A percentile compares a stretch with the other conserved stretches of the same genome.
Evolutionary conservation across 2,329 filamentous ascomycete genomes (phyloP).

Genomic region (Aspergillus sp.): DNA sequence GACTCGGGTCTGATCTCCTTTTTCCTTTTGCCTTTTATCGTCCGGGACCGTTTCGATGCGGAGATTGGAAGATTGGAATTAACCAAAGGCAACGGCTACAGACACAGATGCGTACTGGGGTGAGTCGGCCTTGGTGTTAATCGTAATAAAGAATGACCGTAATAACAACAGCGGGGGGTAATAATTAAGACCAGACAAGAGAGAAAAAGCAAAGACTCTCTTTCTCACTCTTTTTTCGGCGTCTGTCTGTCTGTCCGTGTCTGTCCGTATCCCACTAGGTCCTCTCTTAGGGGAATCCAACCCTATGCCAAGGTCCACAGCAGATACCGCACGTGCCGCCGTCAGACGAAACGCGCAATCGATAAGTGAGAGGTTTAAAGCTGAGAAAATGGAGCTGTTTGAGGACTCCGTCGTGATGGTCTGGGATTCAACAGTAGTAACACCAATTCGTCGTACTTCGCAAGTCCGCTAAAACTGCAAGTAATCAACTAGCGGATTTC

Average conservation of each 20-base stretch:
- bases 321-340: slow-evolving; percentile 1
- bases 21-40: background rate
- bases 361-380: background rate
- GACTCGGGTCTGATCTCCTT: background rate
- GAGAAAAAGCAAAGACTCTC: too few relatives aligned
- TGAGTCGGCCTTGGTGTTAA: too few relatives aligned
- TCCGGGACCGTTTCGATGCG: background rate
- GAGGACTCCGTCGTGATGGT: background rate
- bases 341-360: background rate
- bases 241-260: too few relatives aligned
- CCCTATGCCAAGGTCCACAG: background rate
- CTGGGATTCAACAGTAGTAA: background rate
- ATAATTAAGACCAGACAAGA: background rate
- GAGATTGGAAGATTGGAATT: background rate
- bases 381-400: too few relatives aligned
- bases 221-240: too few relatives aligned
- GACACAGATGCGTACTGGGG: too few relatives aligned
- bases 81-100: background rate
- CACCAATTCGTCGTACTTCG: too few relatives aligned
- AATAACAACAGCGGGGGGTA: background rate
- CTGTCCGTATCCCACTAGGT: too few relatives aligned
- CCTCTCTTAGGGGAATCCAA: too few relatives aligned
- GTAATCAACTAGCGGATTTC: background rate
- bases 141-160: background rate
- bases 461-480: too few relatives aligned